Evolutionary conservation across 345 rosid species (phyloP).

Genomic region (Moricandia moricandioides): DNA sequence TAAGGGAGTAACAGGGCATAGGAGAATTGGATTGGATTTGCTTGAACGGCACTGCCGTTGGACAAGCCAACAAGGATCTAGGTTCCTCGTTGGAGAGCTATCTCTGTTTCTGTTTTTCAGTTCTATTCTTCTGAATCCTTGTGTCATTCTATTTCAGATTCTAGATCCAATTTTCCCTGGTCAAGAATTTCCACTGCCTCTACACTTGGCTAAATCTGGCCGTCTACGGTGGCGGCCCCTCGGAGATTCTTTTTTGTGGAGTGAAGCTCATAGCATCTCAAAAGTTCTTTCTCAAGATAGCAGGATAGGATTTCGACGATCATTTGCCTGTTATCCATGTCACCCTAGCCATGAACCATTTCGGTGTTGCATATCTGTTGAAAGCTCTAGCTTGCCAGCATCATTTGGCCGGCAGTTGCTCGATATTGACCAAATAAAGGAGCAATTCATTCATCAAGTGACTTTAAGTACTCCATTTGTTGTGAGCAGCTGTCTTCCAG

Average conservation of each 20-base stretch:
- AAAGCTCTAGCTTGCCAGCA: constrained; percentile 54
- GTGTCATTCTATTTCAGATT: constrained; percentile 48
- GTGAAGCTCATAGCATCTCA: constrained; percentile 79
- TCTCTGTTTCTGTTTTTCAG: constrained; percentile 4
- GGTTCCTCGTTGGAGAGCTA: constrained; percentile 6
- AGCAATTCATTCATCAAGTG: constrained; percentile 58
- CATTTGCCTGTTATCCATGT: constrained; percentile 91
- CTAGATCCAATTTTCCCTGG: constrained; percentile 89
- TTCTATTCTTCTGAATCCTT: not conserved
- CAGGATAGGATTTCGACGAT: constrained; percentile 71
- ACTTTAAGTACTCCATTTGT: constrained; percentile 74
- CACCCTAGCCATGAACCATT: constrained; percentile 85
- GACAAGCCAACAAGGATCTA: constrained; percentile 13
- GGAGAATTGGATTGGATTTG: not conserved
- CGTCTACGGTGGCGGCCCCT: constrained; percentile 88
- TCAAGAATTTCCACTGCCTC: constrained; percentile 83
- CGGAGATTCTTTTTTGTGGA: constrained; percentile 83
- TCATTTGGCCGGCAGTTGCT: constrained; percentile 37
- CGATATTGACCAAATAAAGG: constrained; percentile 43
- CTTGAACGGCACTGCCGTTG: constrained; percentile 5
- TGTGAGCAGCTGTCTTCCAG: constrained; percentile 76
- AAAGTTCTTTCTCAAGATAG: constrained; percentile 74
- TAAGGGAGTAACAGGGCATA: constrained; percentile 1
- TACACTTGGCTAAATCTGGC: constrained; percentile 91
- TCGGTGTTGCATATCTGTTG: constrained; percentile 82